A percentile compares a stretch with the other conserved stretches of the same genome.
Evolutionary conservation across 2,329 filamentous ascomycete genomes (phyloP).

Genomic region (Trichoderma cornu-damae): DNA sequence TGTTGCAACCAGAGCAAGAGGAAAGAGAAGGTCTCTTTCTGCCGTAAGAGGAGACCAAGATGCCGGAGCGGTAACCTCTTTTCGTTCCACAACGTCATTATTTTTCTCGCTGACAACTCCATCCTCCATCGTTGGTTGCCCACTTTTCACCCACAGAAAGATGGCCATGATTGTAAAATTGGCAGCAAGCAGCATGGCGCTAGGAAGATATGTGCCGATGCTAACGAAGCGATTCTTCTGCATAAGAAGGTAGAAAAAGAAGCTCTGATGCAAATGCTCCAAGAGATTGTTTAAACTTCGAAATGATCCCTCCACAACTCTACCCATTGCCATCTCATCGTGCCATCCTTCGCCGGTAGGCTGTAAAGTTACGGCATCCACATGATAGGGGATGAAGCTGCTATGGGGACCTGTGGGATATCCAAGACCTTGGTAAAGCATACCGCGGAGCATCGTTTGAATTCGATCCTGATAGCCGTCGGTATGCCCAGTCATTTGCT

Average conservation of each 20-base stretch:
- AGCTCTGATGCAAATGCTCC: conserved; percentile 96
- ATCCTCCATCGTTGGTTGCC: conserved; percentile 40
- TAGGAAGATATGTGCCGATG: conserved; percentile 94
- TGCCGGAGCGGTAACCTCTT: neutral
- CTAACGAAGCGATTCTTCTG: conserved; percentile 90
- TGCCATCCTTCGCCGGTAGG: conserved; percentile 91
- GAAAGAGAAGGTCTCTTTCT: conserved; percentile 60
- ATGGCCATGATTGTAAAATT: conserved; percentile 97
- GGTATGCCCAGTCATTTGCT: conserved; percentile 80
- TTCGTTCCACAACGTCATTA: neutral
- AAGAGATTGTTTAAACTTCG: conserved; percentile 92
- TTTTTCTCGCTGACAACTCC: conserved; percentile 15
- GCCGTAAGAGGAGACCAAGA: neutral
- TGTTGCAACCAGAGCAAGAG: conserved; percentile 65
- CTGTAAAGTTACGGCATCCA: conserved; percentile 90
- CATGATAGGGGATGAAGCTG: conserved; percentile 94
- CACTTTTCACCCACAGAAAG: conserved; percentile 87
- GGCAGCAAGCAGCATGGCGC: conserved; percentile 91
- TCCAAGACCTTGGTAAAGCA: conserved; percentile 86
- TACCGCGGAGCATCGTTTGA: conserved; percentile 82
- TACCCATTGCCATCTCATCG: conserved; percentile 92
- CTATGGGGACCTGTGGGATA: conserved; percentile 88
- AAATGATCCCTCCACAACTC: conserved; percentile 84
- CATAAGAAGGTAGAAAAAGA: conserved; percentile 98
- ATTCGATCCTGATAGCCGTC: conserved; percentile 78